A percentile compares a stretch with the other conserved stretches of the same genome.
phyloP scores from a whole-genome alignment of 495 filamentous ascomycete genomes.

The Talaromyces adpressus region DNA sequence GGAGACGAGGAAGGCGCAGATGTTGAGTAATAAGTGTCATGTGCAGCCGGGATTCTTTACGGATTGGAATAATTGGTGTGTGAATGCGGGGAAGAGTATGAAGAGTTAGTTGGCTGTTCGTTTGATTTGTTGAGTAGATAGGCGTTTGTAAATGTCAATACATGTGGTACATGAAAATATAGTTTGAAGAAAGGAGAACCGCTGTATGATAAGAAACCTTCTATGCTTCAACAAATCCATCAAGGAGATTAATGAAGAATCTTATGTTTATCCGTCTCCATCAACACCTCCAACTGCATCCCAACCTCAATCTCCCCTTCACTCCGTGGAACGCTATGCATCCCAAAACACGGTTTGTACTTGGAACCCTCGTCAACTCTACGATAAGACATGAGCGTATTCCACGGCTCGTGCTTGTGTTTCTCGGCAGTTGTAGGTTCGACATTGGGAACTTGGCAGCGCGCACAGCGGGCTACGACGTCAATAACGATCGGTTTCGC shows the following conservation, averaged over 20 bases:
- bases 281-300: slow-evolving; percentile 46
- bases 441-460: slow-evolving; percentile 84
- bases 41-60: slow-evolving; percentile 58
- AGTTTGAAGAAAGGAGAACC: background rate
- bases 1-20: slow-evolving; percentile 45
- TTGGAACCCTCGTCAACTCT: slow-evolving; percentile 68
- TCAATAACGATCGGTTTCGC: slow-evolving; percentile 30
- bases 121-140: background rate
- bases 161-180: background rate
- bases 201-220: background rate
- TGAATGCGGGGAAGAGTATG: slow-evolving; percentile 39
- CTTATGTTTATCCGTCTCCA: slow-evolving; percentile 50
- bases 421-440: slow-evolving; percentile 63
- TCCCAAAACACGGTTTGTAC: slow-evolving; percentile 70
- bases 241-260: slow-evolving; percentile 35
- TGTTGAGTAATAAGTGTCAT: slow-evolving; percentile 46
- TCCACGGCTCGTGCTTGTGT: slow-evolving; percentile 69
- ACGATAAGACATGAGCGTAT: slow-evolving; percentile 62
- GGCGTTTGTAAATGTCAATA: background rate
- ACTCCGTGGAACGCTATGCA: slow-evolving; percentile 64
- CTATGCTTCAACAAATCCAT: background rate
- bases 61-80: slow-evolving; percentile 63
- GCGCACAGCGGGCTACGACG: slow-evolving; percentile 64
- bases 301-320: slow-evolving; percentile 47
- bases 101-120: slow-evolving; percentile 20